These are phyloP conservation scores for Bruguiera sexangula DNA, from an alignment of 345 rosid genomes.

Conservation along the genomic window DNA sequence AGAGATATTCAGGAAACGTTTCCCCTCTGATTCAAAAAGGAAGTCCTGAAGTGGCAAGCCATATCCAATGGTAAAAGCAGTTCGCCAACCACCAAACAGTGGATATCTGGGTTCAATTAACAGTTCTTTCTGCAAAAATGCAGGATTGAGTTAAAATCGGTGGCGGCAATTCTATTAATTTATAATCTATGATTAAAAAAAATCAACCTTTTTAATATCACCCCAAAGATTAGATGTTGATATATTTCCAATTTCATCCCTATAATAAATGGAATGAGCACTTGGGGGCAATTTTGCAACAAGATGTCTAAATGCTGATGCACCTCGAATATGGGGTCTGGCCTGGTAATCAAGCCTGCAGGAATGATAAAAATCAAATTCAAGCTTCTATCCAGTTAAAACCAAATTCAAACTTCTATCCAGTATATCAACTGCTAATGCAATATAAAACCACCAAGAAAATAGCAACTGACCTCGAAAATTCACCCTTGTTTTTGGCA, in stretches of 20 bases:
- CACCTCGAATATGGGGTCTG: constrained; percentile 61
- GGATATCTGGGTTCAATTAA: constrained; percentile 93
- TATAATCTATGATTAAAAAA: constrained; percentile 5
- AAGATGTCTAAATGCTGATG: constrained; percentile 69
- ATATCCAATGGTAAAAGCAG: constrained; percentile 91
- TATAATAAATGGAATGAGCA: constrained; percentile 85
- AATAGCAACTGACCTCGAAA: constrained; percentile 57
- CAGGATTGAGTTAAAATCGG: constrained; percentile 26
- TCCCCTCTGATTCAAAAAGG: constrained; percentile 71
- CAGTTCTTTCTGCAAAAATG: constrained; percentile 69
- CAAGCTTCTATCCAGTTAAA: constrained; percentile 4
- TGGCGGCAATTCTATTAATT: constrained; percentile 1
- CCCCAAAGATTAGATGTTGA: constrained; percentile 82
- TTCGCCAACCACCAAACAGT: constrained; percentile 94
- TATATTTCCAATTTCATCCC: constrained; percentile 97
- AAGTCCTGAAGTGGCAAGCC: constrained; percentile 86
- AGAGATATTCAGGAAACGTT: constrained; percentile 64
- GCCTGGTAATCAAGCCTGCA: constrained; percentile 80
- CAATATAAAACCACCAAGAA: background rate
- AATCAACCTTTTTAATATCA: constrained; percentile 76
- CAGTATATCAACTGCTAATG: background rate
- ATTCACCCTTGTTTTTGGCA: constrained; percentile 85
- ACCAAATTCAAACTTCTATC: constrained; percentile 10
- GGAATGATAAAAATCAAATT: constrained; percentile 13
- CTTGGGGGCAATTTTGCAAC: constrained; percentile 85